Base-by-base conservation (phyloP, 2,329 filamentous ascomycete species). In the Hymenotorrendiella dingleyae region DNA sequence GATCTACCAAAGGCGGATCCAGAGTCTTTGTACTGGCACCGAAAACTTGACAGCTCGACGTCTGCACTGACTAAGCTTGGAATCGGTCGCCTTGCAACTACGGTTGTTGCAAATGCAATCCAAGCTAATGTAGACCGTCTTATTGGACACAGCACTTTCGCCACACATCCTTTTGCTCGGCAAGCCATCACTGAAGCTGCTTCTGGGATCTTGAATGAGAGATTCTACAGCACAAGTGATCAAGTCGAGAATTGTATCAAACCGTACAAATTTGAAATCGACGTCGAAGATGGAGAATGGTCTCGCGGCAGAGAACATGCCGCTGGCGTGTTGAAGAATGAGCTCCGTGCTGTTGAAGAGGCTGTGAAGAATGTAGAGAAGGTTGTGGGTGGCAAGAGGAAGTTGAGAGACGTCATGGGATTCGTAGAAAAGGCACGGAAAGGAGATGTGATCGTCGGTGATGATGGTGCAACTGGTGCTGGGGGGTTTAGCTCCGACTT, bases 241-340 rank as follows among this genome's bases (percentile, higher is more conserved):
- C 93, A 97, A 66, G 86, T 98, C 1, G 93, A 98, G 64, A 97
- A 97, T 61, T 98, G 91, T 62, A 94, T 98, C 66, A 98, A 98
- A 65, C 93, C 94, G 0, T 98, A 91, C 71, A 98, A 98, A 62
- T 97, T 91, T 54, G 89, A 96, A 49, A 94, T 98, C 45, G 93
- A 98, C 56, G 82, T 98, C 33, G 88, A 95, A 58, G 86, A 90
- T 28, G 73, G 80, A 6, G 94, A 98, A 62, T 98, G 93, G 93
- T 64, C 73, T 3, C 80, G 85, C 47, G 90, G 89, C 0, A 75
- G 91, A 39, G 89, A 95, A 34, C 93, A 94, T 54, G 83, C 91
- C 1, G 76, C 80, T 28, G 74, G 72, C 7, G 81, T 93, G 1
- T 68, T 98, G n/a, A 94, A 94, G 64, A 82, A 84, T 38, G 93